phyloP scores from a whole-genome alignment of 345 rosid genomes.

The Gossypium thurberi region DNA sequence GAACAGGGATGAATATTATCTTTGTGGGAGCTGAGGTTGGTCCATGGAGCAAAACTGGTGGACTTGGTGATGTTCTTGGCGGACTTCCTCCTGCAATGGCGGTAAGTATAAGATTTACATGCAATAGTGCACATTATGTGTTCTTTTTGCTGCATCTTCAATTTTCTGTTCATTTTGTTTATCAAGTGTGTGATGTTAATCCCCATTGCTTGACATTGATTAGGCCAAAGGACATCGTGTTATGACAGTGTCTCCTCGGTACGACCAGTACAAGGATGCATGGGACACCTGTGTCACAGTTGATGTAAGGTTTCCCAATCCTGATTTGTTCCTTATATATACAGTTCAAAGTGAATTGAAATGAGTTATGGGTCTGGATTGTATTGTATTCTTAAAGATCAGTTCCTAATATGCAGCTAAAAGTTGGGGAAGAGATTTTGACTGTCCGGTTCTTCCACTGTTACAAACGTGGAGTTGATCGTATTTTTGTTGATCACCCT shows the following conservation, averaged over 20 bases:
- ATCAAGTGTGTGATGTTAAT: neutral
- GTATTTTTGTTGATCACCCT: slow-evolving; percentile 89
- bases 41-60: slow-evolving; percentile 96
- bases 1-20: slow-evolving; percentile 48
- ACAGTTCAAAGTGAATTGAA: neutral
- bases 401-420: slow-evolving; percentile 31
- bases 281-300: slow-evolving; percentile 64
- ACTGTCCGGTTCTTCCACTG: slow-evolving; percentile 83
- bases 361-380: neutral
- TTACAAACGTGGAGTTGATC: slow-evolving; percentile 87
- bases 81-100: slow-evolving; percentile 89
- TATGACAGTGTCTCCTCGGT: slow-evolving; percentile 72
- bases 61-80: slow-evolving; percentile 88
- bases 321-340: neutral
- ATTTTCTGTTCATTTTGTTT: neutral
- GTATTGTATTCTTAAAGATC: neutral
- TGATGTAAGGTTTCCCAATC: slow-evolving; percentile 32
- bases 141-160: neutral
- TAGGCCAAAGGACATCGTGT: slow-evolving; percentile 90
- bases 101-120: slow-evolving; percentile 29
- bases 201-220: neutral
- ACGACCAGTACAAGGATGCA: slow-evolving; percentile 91
- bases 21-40: slow-evolving; percentile 67
- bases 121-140: neutral
- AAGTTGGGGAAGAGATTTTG: slow-evolving; percentile 51